Base-by-base conservation (phyloP, 768 basidiomycete genomes). In the Pleurotus eryngii region DNA sequence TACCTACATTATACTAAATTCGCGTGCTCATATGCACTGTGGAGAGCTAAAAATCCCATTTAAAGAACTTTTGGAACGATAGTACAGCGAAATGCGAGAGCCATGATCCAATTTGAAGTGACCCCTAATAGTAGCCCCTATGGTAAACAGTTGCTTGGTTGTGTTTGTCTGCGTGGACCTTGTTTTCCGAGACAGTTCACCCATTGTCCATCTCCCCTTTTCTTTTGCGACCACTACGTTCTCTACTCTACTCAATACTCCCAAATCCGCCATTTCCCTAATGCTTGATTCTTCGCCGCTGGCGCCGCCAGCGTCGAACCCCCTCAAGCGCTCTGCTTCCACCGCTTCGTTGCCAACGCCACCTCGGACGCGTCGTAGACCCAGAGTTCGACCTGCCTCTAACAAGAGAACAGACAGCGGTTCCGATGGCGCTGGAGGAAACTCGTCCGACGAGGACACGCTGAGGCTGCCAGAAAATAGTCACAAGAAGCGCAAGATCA, bases 321-420 rank as follows among this genome's bases (percentile, higher is more conserved):
- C 51, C 2, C 51, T 54, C 3, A 54, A 54, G 24, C 51, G 51
- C n/a, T 40, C 51, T 17, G 51, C 51, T 15, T 54, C 51, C 20
- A 42, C 24, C 9, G 51, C 51, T 9, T 54, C 51, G 5, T 26
- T 54, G 22, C 51, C 51, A 22, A 54, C 51, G 18, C 51, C 24
- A 26, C 24, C 24, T 6, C 12, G 50, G 35, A 54, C 51, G 51
- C 51, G 51, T 51, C 49, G 49, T 3, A 27, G 9, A 26, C 51
- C 12, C 4, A 39, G 30, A 37, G 49, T 51, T 24, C n/a, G 27
- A 42, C 38, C 5, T 54, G 39, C 37, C 39, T 20, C 51, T 7
- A 12, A 15, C 18, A 24, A 38, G 12, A 8, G 18, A 6, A 22
- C 20, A 5, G 51, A 54, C 20, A 54, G 51, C 22, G 51, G n/a